A percentile compares a stretch with the other conserved stretches of the same genome.
Conservation (phyloP, 2,329 filamentous ascomycete species). For the Neofusicoccum laricinum region DNA sequence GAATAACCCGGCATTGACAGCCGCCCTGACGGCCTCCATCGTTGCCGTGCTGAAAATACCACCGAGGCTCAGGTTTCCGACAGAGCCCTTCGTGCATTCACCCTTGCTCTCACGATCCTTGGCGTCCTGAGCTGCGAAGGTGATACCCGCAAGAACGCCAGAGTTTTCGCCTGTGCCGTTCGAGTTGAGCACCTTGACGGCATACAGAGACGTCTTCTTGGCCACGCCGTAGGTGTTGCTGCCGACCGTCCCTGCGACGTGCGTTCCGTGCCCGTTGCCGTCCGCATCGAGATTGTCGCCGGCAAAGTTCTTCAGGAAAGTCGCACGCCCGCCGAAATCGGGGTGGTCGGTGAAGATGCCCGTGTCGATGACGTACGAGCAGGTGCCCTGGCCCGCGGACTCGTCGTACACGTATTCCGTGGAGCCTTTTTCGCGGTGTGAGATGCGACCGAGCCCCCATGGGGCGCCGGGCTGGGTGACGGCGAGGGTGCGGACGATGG, state of each 20-base stretch:
- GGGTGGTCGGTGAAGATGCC: slow-evolving; percentile 46
- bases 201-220: slow-evolving; percentile 46
- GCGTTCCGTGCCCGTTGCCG: slow-evolving; percentile 48
- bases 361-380: slow-evolving; percentile 49
- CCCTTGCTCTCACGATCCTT: slow-evolving; percentile 43
- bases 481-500: slow-evolving; percentile 71
- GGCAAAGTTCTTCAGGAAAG: slow-evolving; percentile 33
- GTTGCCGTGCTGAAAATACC: slow-evolving; percentile 31
- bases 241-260: slow-evolving; percentile 46
- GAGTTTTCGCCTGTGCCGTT: slow-evolving; percentile 55
- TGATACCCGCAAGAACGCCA: slow-evolving; percentile 50
- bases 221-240: slow-evolving; percentile 45
- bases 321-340: slow-evolving; percentile 43
- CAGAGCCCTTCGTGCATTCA: slow-evolving; percentile 49
- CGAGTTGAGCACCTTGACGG: slow-evolving; percentile 51
- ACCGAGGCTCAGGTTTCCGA: slow-evolving; percentile 53
- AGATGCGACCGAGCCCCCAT: slow-evolving; percentile 97
- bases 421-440: slow-evolving; percentile 85
- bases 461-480: slow-evolving; percentile 82
- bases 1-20: slow-evolving; percentile 41
- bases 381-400: slow-evolving; percentile 64
- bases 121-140: slow-evolving; percentile 45
- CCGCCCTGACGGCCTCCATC: slow-evolving; percentile 23
- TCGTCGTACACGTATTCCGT: slow-evolving; percentile 99
- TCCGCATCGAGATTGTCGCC: slow-evolving; percentile 27